phyloP scores from a whole-genome alignment of 148 eudicot species.

The Rhododendron mucronatum region DNA sequence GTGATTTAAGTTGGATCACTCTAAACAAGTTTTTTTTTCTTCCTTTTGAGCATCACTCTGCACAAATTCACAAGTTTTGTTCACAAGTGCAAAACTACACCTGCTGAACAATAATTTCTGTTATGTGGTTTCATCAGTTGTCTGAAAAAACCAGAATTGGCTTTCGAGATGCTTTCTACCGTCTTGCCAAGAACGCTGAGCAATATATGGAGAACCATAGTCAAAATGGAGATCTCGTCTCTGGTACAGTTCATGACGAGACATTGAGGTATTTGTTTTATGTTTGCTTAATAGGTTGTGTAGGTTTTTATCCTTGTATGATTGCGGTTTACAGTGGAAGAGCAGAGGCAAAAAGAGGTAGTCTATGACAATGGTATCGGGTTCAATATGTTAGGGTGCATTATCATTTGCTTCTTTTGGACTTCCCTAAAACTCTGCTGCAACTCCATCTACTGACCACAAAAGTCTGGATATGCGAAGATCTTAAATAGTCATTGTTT shows the following conservation, averaged over 20 bases:
- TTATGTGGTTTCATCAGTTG: conserved; percentile 34
- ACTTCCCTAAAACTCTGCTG: not conserved
- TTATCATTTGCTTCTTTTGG: not conserved
- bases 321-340: not conserved
- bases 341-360: not conserved
- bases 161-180: conserved; percentile 79
- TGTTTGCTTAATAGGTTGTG: not conserved
- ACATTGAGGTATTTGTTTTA: conserved; percentile 32
- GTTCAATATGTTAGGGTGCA: not conserved
- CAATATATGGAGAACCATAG: conserved; percentile 16
- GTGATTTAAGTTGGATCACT: conserved; percentile 20
- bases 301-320: not conserved
- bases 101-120: not conserved
- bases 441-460: not conserved
- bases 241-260: conserved; percentile 24
- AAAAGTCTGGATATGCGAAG: not conserved
- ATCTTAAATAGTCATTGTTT: not conserved
- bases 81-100: not conserved
- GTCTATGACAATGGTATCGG: not conserved
- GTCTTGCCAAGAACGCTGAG: conserved; percentile 68
- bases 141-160: conserved; percentile 54
- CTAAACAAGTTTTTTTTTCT: not conserved
- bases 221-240: conserved; percentile 24
- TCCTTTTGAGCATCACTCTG: not conserved
- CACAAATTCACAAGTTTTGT: not conserved